Base-by-base conservation (phyloP, 2,329 filamentous ascomycete species). In the Aureobasidium musti region DNA sequence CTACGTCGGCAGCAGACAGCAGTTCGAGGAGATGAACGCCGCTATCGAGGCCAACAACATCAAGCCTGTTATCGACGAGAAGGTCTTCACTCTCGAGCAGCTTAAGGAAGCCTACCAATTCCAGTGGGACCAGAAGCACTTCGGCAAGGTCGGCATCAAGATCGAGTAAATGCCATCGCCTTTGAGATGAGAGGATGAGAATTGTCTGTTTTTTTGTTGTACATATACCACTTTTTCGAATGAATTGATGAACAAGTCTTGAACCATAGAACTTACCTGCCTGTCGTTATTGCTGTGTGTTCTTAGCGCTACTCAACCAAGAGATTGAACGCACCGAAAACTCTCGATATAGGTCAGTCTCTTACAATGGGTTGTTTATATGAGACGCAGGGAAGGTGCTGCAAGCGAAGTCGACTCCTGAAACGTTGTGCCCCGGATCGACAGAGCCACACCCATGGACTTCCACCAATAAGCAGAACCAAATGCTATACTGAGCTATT, bases 31-130 rank as follows among this genome's bases (percentile, higher is more conserved):
- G 35, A 87, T 88, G 86, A 82, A 83, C 68, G 73, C 76, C 17
- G 83, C 84, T 0, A 84, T 88, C 66, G 85, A 87, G 74, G 81
- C 79, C 19, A 86, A 86, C 67, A 75, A 86, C 68, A 84, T 88
- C 70, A 82, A 85, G 68, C 86, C 86, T 1, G 78, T 87, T 23
- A 79, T 87, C 21, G 86, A 88, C 71, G 77, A 83, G 71, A 85
- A 83, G 76, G 79, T 83, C 14, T 88, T 86, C 72, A 77, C 76
- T 41, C 75, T 88, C 6, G 79, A 82, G 26, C 73, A 86, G 70
- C 73, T 80, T 5, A 82, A 81, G 72, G 83, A 83, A 23, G 83
- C 82, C 0, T 83, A 83, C 70, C 72, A 80, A 72, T 74, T 73
- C 67, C 71, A 72, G 77, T 80, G 77, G 76, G 78, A 81, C 52